These are phyloP conservation scores for Chlamydomonas incerta DNA, from an alignment of 139 green algal species.

Conservation along the genomic window DNA sequence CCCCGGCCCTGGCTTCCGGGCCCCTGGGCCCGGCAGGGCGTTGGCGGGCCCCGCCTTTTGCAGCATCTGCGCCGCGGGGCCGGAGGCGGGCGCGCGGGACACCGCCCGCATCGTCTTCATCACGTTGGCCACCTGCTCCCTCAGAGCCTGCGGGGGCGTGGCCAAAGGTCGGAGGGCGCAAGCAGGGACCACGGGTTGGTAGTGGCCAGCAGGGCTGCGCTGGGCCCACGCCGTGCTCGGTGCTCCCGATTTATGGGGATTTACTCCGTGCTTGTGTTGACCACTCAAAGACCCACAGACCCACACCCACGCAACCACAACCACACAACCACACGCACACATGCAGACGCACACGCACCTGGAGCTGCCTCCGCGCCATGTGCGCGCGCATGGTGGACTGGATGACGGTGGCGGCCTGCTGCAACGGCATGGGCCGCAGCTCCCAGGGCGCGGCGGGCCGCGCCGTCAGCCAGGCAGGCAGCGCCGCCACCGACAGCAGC, in stretches of 20 bases:
- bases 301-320: not conserved
- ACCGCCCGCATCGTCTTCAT: not conserved
- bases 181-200: no score
- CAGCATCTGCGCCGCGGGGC: not conserved
- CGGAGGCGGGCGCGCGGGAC: no score
- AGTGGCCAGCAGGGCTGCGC: no score
- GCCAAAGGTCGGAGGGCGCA: no score
- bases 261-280: no score
- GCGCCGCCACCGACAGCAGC: not conserved
- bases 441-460: slow-evolving; percentile 5
- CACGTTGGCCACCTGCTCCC: not conserved
- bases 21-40: not conserved
- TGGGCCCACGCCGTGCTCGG: no score
- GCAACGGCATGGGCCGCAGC: slow-evolving; percentile 19
- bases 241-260: no score
- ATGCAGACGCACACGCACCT: not conserved
- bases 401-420: slow-evolving; percentile 13
- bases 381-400: not conserved
- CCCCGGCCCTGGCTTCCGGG: not conserved
- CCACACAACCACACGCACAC: not conserved
- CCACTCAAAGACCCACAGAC: no score
- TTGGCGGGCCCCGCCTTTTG: not conserved
- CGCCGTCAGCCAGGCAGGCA: slow-evolving; percentile 22
- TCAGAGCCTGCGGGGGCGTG: not conserved
- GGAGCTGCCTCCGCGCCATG: not conserved